Evolutionary conservation across 2,329 filamentous ascomycete species (phyloP).

Genomic region (Fusarium sp.): DNA sequence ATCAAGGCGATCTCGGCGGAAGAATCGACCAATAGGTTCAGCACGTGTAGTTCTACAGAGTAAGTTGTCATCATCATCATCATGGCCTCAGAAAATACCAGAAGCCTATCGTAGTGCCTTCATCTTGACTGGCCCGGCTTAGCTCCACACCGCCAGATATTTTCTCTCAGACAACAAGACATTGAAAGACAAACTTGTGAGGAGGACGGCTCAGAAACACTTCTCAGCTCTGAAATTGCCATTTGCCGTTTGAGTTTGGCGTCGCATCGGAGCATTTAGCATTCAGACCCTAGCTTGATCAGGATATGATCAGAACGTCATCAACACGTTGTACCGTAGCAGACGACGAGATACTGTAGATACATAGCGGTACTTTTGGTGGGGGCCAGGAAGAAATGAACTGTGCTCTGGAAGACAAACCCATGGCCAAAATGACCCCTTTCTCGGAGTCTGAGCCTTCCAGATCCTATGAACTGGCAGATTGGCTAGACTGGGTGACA

Average conservation of each 20-base stretch:
- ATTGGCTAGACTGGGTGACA: neutral
- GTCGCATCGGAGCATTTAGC: conserved; percentile 8
- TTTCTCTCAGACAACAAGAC: neutral
- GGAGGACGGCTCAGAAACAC: neutral
- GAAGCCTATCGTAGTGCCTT: neutral
- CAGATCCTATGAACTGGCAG: conserved; percentile 1
- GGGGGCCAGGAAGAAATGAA: conserved; percentile 38
- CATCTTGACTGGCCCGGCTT: neutral
- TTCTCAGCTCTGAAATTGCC: conserved; percentile 34
- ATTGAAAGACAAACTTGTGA: neutral
- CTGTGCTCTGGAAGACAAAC: conserved; percentile 21
- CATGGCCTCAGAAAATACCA: conserved; percentile 11
- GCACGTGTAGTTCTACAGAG: conserved; percentile 21
- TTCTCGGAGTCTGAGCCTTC: conserved; percentile 20
- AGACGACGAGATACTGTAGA: neutral
- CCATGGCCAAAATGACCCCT: conserved; percentile 12
- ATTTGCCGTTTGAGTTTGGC: conserved; percentile 22
- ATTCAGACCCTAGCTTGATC: conserved; percentile 27
- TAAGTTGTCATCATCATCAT: neutral
- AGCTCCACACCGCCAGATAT: neutral
- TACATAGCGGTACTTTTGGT: conserved; percentile 25
- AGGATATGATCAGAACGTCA: conserved; percentile 32
- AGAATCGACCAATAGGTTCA: conserved; percentile 33
- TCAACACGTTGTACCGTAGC: conserved; percentile 6
- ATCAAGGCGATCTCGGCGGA: conserved; percentile 12